A percentile compares a stretch with the other conserved stretches of the same genome.
These are phyloP conservation scores for Aureobasidium pullulans DNA, from an alignment of 2,329 filamentous ascomycete species.

Conservation along the genomic window DNA sequence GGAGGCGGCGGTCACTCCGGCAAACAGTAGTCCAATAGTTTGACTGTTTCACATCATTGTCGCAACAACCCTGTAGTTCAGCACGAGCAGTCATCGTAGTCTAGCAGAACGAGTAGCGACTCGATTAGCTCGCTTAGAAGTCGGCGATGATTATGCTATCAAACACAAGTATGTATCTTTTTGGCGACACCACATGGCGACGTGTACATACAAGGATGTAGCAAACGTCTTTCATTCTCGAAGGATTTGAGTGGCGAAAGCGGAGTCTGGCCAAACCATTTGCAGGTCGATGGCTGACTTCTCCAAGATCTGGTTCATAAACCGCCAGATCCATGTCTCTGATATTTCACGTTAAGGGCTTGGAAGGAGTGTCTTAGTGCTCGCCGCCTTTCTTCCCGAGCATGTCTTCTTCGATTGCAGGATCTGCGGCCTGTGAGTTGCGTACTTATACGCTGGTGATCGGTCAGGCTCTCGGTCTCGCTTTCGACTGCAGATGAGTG, in stretches of 20 bases:
- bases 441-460: background rate
- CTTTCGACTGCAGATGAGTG: background rate
- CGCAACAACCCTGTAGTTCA: background rate
- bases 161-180: background rate
- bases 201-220: background rate
- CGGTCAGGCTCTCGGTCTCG: background rate
- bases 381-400: background rate
- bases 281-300: background rate
- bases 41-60: background rate
- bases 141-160: background rate
- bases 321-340: background rate
- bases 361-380: background rate
- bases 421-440: background rate
- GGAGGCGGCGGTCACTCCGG: background rate
- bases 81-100: background rate
- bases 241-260: background rate
- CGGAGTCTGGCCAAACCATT: background rate
- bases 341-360: background rate
- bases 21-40: background rate
- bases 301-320: background rate
- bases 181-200: background rate
- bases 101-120: background rate
- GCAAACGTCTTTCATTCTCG: background rate
- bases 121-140: background rate
- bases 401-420: background rate